phyloP scores from a whole-genome alignment of 75 land plant species.

The Selaginella tamariscina region DNA sequence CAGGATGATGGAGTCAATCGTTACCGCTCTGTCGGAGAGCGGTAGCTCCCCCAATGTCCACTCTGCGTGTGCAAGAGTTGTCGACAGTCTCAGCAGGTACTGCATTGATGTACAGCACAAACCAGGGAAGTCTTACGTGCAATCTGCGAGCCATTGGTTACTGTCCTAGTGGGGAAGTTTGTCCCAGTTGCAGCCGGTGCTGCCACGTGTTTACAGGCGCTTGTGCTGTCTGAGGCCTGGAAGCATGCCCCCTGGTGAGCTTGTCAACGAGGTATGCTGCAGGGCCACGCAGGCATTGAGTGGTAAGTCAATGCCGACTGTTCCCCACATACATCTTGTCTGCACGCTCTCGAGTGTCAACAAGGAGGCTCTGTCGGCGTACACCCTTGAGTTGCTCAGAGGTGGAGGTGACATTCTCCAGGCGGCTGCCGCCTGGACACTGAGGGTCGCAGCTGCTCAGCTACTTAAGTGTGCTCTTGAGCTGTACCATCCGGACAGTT shows the following conservation, averaged over 20 bases:
- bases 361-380: neutral
- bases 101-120: conserved; percentile 2
- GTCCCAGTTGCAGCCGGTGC: conserved; percentile 3
- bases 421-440: neutral
- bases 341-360: neutral
- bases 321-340: neutral
- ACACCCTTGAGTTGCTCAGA: neutral
- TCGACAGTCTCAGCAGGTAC: neutral
- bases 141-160: neutral
- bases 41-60: neutral
- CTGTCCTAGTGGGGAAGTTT: neutral
- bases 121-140: neutral
- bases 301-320: neutral
- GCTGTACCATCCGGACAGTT: neutral
- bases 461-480: neutral
- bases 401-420: neutral
- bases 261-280: neutral
- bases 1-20: neutral
- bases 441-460: conserved; percentile 2
- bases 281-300: neutral
- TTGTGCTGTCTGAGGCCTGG: neutral
- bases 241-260: neutral
- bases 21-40: neutral
- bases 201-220: neutral
- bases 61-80: neutral